Evolutionary conservation across 1,284 basidiomycete species (phyloP), one percentile per base, ranked within the genome.

Genomic region (Apiotrichum gamsii): DNA sequence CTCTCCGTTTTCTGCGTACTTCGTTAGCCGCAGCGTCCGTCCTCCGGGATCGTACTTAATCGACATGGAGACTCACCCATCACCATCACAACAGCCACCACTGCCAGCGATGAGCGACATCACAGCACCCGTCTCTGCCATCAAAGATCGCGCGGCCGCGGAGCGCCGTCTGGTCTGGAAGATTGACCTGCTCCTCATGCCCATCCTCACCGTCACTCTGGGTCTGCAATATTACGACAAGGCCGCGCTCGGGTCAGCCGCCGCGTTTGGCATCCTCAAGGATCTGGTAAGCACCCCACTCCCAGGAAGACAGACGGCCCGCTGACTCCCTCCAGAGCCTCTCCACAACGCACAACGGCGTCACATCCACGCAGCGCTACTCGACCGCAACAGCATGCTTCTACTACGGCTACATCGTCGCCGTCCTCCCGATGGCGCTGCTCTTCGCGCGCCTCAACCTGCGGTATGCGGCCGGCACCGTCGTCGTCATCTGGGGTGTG

Each of bases 191-290:
- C 39, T 71, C 33, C 47, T 65, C 42, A 69, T 75, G 65, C 75
- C 74, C 1, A 65, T 77, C 48, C 56, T 77, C 52, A 73, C 72
- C 25, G 57, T 77, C 41, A 70, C 70, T 8, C 70, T 73, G 29
- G 75, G 76, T 2, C 57, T 77, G 8, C 75, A 77, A 47, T 68
- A 69, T 51, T 76, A 75, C 54, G 76, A 76, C 61, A 74, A 77
- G 57, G 75, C 75, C 3, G 74, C 77, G 9, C 63, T 78, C 14
- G 72, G 73, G 0, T 73, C 67, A 3, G 77, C 76, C 0, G 69
- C 74, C 13, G 67, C 77, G 21, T 78, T 77, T 56, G 76, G 76
- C 6, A 73, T 78, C 49, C 61, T 76, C 47, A 62, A 64, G 31
- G 76, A 77, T 47, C 67, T 75, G 3, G 60, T 64, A 35, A 37